Percentiles rank a stretch among this genome's conserved stretches.
Conservation (phyloP, 2,329 filamentous ascomycete genomes). For the Lasiodiplodia sp. region DNA sequence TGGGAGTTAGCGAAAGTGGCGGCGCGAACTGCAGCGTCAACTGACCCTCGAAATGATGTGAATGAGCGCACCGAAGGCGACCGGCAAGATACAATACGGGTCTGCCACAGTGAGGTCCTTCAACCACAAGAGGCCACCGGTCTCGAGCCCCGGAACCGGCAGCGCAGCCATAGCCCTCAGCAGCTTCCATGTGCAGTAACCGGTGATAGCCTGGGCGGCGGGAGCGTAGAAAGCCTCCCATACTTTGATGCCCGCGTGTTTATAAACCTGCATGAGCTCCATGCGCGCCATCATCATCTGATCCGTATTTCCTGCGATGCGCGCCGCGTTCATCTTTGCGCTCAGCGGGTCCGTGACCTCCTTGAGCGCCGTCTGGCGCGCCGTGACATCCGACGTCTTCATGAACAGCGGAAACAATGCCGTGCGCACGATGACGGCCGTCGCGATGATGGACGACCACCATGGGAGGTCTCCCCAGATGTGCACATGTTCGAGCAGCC, state of each 20-base stretch:
- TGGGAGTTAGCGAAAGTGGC: not conserved
- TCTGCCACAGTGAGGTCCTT: slow-evolving; percentile 77
- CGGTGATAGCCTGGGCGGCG: slow-evolving; percentile 70
- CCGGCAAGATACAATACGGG: slow-evolving; percentile 78
- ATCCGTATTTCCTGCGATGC: slow-evolving; percentile 54
- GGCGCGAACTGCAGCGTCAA: slow-evolving; percentile 23
- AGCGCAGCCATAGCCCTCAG: slow-evolving; percentile 75
- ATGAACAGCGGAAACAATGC: slow-evolving; percentile 72
- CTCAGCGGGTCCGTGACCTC: slow-evolving; percentile 64
- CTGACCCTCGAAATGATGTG: slow-evolving; percentile 66
- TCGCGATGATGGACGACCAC: slow-evolving; percentile 76
- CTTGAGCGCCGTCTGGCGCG: slow-evolving; percentile 68
- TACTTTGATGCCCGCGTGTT: slow-evolving; percentile 61
- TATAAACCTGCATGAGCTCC: slow-evolving; percentile 60
- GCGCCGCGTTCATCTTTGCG: slow-evolving; percentile 59
- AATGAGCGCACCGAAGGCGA: slow-evolving; percentile 64
- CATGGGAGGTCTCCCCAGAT: slow-evolving; percentile 78
- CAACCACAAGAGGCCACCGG: slow-evolving; percentile 79
- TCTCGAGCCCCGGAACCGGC: slow-evolving; percentile 80
- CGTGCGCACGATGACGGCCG: slow-evolving; percentile 70
- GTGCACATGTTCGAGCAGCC: slow-evolving; percentile 81
- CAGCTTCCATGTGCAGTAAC: slow-evolving; percentile 81
- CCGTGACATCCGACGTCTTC: slow-evolving; percentile 65
- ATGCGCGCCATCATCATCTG: slow-evolving; percentile 49
- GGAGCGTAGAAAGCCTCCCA: slow-evolving; percentile 62